A percentile compares a stretch with the other conserved stretches of the same genome.
phyloP scores from a whole-genome alignment of 768 basidiomycete genomes.

The Amanita muscaria region DNA sequence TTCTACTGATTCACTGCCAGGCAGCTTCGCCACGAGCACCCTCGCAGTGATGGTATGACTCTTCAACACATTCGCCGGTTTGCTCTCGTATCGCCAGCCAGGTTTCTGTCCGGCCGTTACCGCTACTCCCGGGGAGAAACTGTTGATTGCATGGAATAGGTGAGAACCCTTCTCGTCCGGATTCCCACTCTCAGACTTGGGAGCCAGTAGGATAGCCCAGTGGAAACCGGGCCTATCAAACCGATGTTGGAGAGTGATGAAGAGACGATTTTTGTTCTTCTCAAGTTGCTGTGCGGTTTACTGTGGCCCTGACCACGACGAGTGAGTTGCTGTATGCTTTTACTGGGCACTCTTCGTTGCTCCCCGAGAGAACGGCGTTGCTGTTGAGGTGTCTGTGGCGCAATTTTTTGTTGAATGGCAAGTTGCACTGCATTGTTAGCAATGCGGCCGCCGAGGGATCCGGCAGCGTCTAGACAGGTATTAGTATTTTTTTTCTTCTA shows the following conservation, averaged over 20 bases:
- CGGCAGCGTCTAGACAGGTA: too few relatives aligned
- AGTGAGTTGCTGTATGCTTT: too few relatives aligned
- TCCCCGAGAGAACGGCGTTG: too few relatives aligned
- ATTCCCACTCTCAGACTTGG: background rate
- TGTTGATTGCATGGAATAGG: slow-evolving; percentile 2
- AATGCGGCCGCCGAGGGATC: too few relatives aligned
- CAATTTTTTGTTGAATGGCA: too few relatives aligned
- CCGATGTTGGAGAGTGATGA: slow-evolving; percentile 6
- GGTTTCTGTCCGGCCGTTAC: background rate
- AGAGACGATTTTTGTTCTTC: slow-evolving; percentile 7
- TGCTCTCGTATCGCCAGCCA: slow-evolving; percentile 1
- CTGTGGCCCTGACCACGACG: too few relatives aligned
- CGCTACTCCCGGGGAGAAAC: background rate
- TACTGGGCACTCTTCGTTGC: too few relatives aligned
- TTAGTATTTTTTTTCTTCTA: too few relatives aligned
- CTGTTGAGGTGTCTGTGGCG: too few relatives aligned
- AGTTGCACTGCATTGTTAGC: too few relatives aligned
- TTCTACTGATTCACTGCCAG: background rate
- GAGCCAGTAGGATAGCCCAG: slow-evolving; percentile 6
- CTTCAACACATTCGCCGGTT: background rate
- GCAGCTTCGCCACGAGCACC: slow-evolving; percentile 7
- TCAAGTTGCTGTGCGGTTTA: too few relatives aligned
- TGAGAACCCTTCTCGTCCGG: background rate
- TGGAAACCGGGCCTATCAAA: background rate
- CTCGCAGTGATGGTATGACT: background rate